Evolutionary conservation across 805 yeast species (phyloP), one percentile per base, ranked within the genome.

Genomic region (Deakozyma indianensis): DNA sequence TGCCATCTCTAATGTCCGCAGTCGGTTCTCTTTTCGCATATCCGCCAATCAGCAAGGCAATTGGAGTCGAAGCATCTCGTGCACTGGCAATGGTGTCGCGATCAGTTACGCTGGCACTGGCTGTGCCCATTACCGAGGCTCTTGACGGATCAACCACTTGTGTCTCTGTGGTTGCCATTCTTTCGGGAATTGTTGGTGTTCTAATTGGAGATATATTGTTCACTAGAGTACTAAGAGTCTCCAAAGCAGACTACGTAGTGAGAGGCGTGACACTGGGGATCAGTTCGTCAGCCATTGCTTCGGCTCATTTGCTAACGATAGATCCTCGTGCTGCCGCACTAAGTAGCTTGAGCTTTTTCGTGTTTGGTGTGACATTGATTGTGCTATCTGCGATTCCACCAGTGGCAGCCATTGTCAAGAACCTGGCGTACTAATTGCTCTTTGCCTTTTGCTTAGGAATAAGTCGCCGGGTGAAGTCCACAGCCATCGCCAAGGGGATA

Each of bases 261-360:
- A 62, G 87, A 50, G 94, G 94, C 2, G 75, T 83, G 18, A 77
- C 86, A 0, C 62, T 82, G 43, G 94, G 94, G 3, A 71, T 80
- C 43, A 80, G 80, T 55, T 81, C 88, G 56, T 85, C 88, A 7
- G 94, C 94, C 1, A 80, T 83, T 43, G 84, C 87, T 3, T 81
- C 94, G 2, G 88, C 90, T 0, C 81, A 80, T 59, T 62, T 83
- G 42, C 61, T 83, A 28, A 73, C 74, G 23, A 70, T 71, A 25
- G 87, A 83, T 55, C 83, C 92, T 14, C 66, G 90, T 52, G 90
- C 92, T 15, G 88, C 87, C 1, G 84, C 87, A 2, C 75, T 83
- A 70, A 76, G 85, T 49, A 72, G 81, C 3, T 67, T 83, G 54
- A 71, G 83, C 50, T 83, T 83, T 61, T 77, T 80, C 20, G 38